Conservation (phyloP, 768 basidiomycete species). For the Mycena vitilis region DNA sequence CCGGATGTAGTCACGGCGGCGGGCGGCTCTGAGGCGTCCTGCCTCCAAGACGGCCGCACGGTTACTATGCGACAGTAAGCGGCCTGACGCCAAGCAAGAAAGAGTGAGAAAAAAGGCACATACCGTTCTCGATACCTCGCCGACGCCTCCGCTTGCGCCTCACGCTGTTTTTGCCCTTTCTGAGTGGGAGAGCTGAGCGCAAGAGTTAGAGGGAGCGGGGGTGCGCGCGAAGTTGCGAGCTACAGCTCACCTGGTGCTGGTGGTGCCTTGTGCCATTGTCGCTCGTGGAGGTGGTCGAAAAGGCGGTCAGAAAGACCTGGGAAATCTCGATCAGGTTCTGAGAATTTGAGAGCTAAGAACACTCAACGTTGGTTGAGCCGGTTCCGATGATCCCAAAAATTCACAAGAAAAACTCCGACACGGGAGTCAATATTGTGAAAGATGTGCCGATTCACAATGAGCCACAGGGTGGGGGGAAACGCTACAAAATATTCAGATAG, state of each 20-base stretch:
- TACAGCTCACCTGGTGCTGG: too few species aligned
- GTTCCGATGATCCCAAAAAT: not conserved
- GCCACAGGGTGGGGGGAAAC: too few species aligned
- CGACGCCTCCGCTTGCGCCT: not conserved
- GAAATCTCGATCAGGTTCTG: not conserved
- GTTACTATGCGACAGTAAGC: not conserved
- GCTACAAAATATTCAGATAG: not conserved
- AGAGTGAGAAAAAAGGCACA: not conserved
- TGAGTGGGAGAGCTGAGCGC: not conserved
- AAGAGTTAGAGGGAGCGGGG: too few species aligned
- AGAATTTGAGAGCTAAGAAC: not conserved
- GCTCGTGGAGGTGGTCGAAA: not conserved
- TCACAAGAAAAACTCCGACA: not conserved
- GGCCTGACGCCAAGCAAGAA: not conserved
- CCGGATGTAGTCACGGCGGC: not conserved
- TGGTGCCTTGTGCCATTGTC: not conserved
- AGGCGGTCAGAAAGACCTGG: not conserved
- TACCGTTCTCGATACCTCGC: conserved; percentile 4
- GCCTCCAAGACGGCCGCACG: not conserved
- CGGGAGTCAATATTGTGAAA: not conserved
- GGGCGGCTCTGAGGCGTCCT: not conserved
- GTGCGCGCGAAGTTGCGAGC: not conserved
- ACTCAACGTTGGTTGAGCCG: not conserved
- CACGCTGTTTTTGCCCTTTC: not conserved
- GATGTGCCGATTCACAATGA: not conserved